These are phyloP conservation scores for Suillus weaverae DNA, from an alignment of 768 basidiomycete genomes.

Conservation along the genomic window DNA sequence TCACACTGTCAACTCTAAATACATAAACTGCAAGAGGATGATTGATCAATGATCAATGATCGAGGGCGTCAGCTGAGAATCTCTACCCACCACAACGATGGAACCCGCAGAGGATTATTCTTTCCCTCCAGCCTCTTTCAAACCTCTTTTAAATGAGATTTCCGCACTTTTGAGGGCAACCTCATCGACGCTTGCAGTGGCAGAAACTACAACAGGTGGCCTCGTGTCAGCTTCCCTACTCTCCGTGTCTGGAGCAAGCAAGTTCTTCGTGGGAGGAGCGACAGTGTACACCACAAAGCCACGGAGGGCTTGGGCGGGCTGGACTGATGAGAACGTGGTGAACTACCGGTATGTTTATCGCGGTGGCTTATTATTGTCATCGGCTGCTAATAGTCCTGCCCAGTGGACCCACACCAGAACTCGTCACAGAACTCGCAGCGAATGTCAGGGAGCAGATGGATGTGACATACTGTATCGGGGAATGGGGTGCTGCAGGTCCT, in stretches of 20 bases:
- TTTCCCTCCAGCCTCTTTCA: conserved; percentile 18
- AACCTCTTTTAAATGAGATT: conserved; percentile 15
- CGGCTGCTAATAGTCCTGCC: not conserved
- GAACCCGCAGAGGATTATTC: not conserved
- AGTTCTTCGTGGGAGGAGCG: conserved; percentile 17
- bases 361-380: not conserved
- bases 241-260: conserved; percentile 21
- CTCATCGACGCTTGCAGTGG: conserved; percentile 16
- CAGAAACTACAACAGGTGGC: conserved; percentile 24
- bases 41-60: not conserved
- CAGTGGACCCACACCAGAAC: conserved; percentile 20
- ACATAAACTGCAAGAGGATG: not conserved
- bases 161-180: conserved; percentile 12
- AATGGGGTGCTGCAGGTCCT: conserved; percentile 22
- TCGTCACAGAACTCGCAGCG: conserved; percentile 18
- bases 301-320: conserved; percentile 18
- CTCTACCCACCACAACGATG: conserved; percentile 1
- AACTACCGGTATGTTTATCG: conserved; percentile 13
- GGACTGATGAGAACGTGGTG: conserved; percentile 18
- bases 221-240: conserved; percentile 21
- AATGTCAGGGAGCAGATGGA: conserved; percentile 14
- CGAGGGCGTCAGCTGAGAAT: not conserved
- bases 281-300: conserved; percentile 18
- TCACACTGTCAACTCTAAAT: not conserved
- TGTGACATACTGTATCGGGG: conserved; percentile 19